Conservation (phyloP, 2,329 filamentous ascomycete species). For the Fusarium piperis region DNA sequence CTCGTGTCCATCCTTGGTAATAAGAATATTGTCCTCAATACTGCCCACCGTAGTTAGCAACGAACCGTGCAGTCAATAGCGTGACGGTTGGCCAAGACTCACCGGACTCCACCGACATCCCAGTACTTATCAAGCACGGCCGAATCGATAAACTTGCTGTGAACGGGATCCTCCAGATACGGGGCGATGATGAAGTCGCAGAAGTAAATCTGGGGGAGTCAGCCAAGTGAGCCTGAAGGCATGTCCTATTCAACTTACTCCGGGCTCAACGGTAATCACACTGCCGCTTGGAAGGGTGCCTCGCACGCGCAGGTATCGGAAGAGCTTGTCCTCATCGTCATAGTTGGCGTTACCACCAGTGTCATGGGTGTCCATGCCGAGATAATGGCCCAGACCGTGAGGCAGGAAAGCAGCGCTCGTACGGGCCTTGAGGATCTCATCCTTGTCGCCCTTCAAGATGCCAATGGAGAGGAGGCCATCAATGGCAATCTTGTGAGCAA, state of each 20-base stretch:
- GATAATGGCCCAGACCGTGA: slow-evolving; percentile 89
- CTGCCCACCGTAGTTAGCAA: slow-evolving; percentile 44
- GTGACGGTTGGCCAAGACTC: slow-evolving; percentile 42
- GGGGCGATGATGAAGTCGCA: slow-evolving; percentile 88
- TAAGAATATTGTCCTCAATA: slow-evolving; percentile 77
- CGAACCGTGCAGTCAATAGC: not conserved
- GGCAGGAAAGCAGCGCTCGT: slow-evolving; percentile 93
- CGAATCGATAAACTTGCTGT: slow-evolving; percentile 80
- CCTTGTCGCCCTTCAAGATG: slow-evolving; percentile 73
- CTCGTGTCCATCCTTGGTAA: slow-evolving; percentile 74
- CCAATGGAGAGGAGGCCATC: slow-evolving; percentile 80
- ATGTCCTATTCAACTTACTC: slow-evolving; percentile 61
- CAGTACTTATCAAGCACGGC: slow-evolving; percentile 81
- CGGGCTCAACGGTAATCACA: slow-evolving; percentile 95
- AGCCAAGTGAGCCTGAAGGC: slow-evolving; percentile 8
- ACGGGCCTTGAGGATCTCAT: slow-evolving; percentile 79
- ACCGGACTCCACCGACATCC: slow-evolving; percentile 80
- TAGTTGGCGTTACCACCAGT: slow-evolving; percentile 82
- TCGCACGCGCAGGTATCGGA: slow-evolving; percentile 85
- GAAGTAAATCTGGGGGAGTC: slow-evolving; percentile 77
- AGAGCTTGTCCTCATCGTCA: slow-evolving; percentile 82
- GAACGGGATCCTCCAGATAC: slow-evolving; percentile 76
- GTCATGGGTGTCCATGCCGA: slow-evolving; percentile 94
- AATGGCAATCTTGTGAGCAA: slow-evolving; percentile 84
- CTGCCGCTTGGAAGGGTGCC: slow-evolving; percentile 78